A percentile compares a stretch with the other conserved stretches of the same genome.
These are phyloP conservation scores for Sarocladium oryzae DNA, from an alignment of 2,329 filamentous ascomycete genomes.

Conservation along the genomic window DNA sequence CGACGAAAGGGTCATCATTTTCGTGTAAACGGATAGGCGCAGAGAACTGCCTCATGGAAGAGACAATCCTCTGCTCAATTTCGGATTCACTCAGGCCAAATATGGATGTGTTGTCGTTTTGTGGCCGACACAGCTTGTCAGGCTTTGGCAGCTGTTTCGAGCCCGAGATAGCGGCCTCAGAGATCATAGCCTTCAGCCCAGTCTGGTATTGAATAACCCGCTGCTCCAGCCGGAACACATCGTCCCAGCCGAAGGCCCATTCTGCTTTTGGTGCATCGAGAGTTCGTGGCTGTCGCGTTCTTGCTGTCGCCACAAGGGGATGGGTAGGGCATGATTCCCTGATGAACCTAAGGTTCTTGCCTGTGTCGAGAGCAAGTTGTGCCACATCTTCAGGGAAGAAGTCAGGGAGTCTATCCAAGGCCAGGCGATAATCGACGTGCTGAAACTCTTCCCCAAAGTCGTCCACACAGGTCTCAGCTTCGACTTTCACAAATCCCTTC, in stretches of 20 bases:
- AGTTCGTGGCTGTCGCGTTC: constrained; percentile 36
- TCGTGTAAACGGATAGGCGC: constrained; percentile 21
- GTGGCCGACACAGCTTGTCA: background rate
- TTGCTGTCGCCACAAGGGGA: constrained; percentile 46
- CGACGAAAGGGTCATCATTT: constrained; percentile 30
- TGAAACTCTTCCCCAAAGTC: constrained; percentile 52
- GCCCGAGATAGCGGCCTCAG: too few species aligned
- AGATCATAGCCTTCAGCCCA: background rate
- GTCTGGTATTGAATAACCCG: constrained; percentile 41
- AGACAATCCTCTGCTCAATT: constrained; percentile 41
- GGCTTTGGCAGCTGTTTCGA: background rate
- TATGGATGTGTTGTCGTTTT: background rate
- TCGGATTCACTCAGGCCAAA: background rate
- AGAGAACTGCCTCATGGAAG: constrained; percentile 42
- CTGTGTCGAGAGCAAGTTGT: constrained; percentile 70
- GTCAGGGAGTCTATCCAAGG: constrained; percentile 58
- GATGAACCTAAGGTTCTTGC: constrained; percentile 68
- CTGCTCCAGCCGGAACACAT: constrained; percentile 57
- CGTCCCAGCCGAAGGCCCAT: constrained; percentile 68
- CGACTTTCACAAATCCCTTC: constrained; percentile 56
- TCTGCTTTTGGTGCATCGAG: constrained; percentile 48
- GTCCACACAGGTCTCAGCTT: constrained; percentile 47
- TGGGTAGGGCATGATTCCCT: constrained; percentile 65
- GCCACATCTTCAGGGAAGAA: constrained; percentile 68
- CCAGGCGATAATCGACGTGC: constrained; percentile 56